These are phyloP conservation scores for Mortierella sp. DNA, from an alignment of 371 early-diverging fungal genomes.

Conservation along the genomic window DNA sequence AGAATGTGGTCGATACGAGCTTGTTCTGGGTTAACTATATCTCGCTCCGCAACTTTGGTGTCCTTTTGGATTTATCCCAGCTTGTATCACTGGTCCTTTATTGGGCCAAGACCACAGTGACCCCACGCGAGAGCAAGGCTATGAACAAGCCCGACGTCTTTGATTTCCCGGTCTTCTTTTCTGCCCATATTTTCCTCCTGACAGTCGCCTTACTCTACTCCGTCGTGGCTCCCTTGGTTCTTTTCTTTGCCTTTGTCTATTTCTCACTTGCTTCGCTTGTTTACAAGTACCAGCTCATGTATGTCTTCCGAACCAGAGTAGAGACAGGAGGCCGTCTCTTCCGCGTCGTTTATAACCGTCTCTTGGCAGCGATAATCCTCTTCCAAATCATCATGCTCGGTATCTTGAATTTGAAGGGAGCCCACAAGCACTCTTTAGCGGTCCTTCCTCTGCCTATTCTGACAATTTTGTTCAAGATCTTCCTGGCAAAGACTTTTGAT, in stretches of 20 bases:
- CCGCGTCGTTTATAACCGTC: conserved; percentile 81
- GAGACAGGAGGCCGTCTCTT: conserved; percentile 86
- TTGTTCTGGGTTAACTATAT: conserved; percentile 82
- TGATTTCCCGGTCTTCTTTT: conserved; percentile 79
- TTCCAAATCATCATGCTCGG: conserved; percentile 81
- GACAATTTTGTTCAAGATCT: conserved; percentile 70
- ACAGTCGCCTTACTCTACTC: conserved; percentile 83
- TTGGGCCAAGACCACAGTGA: conserved; percentile 58
- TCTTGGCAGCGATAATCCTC: conserved; percentile 69
- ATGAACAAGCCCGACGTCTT: conserved; percentile 73
- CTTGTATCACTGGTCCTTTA: conserved; percentile 65
- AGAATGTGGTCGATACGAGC: conserved; percentile 61
- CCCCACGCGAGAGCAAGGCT: conserved; percentile 74
- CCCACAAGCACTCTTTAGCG: conserved; percentile 60
- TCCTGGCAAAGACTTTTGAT: conserved; percentile 61
- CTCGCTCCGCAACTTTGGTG: conserved; percentile 72
- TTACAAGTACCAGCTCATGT: conserved; percentile 83
- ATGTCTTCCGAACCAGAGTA: conserved; percentile 73
- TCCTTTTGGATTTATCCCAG: conserved; percentile 79
- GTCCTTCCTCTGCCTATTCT: conserved; percentile 73
- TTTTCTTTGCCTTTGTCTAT: conserved; percentile 79
- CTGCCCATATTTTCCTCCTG: conserved; percentile 78
- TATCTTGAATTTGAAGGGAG: conserved; percentile 64
- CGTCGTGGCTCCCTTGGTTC: conserved; percentile 81
- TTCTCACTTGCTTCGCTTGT: conserved; percentile 77